A percentile compares a stretch with the other conserved stretches of the same genome.
Evolutionary conservation across 2,329 filamentous ascomycete species (phyloP).

Genomic region (Lasiodiplodia theobromae): DNA sequence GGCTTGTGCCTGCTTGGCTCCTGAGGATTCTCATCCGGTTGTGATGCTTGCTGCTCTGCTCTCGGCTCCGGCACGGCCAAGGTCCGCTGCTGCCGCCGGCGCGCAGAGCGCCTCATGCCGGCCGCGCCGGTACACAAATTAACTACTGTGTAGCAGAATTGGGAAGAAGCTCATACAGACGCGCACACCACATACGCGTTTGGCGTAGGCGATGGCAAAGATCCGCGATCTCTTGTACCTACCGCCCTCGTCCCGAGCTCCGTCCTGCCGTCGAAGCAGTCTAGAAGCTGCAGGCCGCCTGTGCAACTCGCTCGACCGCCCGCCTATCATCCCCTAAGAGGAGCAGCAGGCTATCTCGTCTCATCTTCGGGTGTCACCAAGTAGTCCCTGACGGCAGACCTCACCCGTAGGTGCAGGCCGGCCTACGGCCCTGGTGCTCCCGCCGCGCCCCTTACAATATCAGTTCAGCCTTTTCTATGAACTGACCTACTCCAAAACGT

Average conservation of each 20-base stretch:
- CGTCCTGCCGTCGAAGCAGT: constrained; percentile 16
- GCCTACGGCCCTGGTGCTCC: background rate
- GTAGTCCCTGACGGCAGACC: constrained; percentile 15
- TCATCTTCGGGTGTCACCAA: constrained; percentile 15
- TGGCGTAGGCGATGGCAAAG: background rate
- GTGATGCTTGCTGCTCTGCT: constrained; percentile 15
- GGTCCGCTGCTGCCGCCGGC: constrained; percentile 21
- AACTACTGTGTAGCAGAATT: background rate
- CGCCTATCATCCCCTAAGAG: constrained; percentile 13
- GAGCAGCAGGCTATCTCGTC: constrained; percentile 19
- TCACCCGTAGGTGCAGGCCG: constrained; percentile 10
- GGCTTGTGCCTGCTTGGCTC: constrained; percentile 24
- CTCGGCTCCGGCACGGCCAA: constrained; percentile 16
- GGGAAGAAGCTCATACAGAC: constrained; percentile 15
- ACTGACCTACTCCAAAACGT: constrained; percentile 14
- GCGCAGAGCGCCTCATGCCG: constrained; percentile 10
- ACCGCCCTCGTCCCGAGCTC: constrained; percentile 19
- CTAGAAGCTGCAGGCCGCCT: constrained; percentile 18
- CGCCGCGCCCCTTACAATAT: constrained; percentile 25
- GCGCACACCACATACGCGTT: constrained; percentile 20
- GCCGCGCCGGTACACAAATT: constrained; percentile 3
- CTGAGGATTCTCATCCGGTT: constrained; percentile 25
- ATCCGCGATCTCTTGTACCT: background rate
- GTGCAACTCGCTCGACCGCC: constrained; percentile 18
- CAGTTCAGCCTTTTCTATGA: background rate